Percentiles rank a stretch among this genome's conserved stretches.
These are phyloP conservation scores for Macrotyloma uniflorum DNA, from an alignment of 306 rosid species.

Conservation along the genomic window DNA sequence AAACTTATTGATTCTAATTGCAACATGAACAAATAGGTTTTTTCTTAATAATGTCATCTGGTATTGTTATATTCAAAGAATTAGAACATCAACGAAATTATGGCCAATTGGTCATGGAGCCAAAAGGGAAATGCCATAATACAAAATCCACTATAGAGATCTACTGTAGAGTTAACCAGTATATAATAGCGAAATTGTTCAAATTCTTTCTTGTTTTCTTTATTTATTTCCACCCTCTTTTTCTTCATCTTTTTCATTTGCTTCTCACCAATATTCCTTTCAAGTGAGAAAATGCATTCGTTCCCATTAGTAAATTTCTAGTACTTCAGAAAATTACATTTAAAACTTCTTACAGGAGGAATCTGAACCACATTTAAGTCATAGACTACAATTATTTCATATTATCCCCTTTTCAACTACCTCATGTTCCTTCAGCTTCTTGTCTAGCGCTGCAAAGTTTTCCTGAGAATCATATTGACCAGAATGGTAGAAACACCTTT, in stretches of 20 bases:
- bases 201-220: not conserved
- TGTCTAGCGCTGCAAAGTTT: slow-evolving; percentile 72
- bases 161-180: not conserved
- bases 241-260: not conserved
- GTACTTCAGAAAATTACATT: not conserved
- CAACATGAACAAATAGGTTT: slow-evolving; percentile 1
- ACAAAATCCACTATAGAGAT: not conserved
- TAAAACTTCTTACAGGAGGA: not conserved
- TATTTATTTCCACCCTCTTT: not conserved
- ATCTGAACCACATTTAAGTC: slow-evolving; percentile 12
- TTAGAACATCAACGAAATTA: not conserved
- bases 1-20: slow-evolving; percentile 10
- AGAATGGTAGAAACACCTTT: slow-evolving; percentile 89
- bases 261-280: not conserved
- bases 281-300: not conserved
- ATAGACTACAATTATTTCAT: not conserved
- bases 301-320: not conserved
- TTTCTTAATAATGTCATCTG: not conserved
- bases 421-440: slow-evolving; percentile 86
- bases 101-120: not conserved
- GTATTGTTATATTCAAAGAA: not conserved
- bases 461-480: slow-evolving; percentile 92
- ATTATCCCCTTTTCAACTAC: slow-evolving; percentile 46
- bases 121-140: not conserved
- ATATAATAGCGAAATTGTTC: not conserved